Evolutionary conservation across 371 early-diverging fungal genomes (phyloP), one percentile per base, ranked within the genome.

Genomic region (Rhizopus stolonifer): DNA sequence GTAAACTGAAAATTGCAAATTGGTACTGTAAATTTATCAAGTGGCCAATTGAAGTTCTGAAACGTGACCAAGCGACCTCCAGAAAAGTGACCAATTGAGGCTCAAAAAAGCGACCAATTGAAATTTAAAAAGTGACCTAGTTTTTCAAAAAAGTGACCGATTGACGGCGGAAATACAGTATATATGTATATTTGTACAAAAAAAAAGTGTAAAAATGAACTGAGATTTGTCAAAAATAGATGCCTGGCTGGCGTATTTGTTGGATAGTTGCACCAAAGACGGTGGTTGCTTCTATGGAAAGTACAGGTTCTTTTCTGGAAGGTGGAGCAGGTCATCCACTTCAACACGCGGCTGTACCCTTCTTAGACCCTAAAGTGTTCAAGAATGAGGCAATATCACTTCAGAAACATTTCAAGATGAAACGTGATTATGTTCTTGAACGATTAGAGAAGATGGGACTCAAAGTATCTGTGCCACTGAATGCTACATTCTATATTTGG

Each of bases 231-330:
- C 9, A 5, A 43, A 43, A 7, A 44, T 57, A 68, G 68, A 63
- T 80, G 45, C 80, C 80, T 25, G 80, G 80, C 5, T 80, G 80
- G 80, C 72, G 80, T 18, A 64, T 75, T 2, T 77, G 78, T 42
- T 80, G 80, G 80, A 71, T 80, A 32, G 66, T 80, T 2, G 80
- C 72, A 13, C 80, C 80, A 6, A 67, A 75, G 46, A 44, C 66
- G 6, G 70, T 77, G 3, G 71, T 80, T 39, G 64, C 73, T 22
- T 68, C 77, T 4, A 70, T 80, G 76, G 58, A 67, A 56, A 62
- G 69, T 4, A 63, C 70, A 11, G 80, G 80, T 2, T 73, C 74
- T 3, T 80, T 75, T 54, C 50, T 80, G 34, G 80, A 80, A 56
- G 80, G 72, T 56, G 80, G 80, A 18, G 72, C 80, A 10, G 75